Percentiles rank a stretch among this genome's conserved stretches.
Conservation (phyloP, 2,329 filamentous ascomycete species). For the Cordyceps javanica region DNA sequence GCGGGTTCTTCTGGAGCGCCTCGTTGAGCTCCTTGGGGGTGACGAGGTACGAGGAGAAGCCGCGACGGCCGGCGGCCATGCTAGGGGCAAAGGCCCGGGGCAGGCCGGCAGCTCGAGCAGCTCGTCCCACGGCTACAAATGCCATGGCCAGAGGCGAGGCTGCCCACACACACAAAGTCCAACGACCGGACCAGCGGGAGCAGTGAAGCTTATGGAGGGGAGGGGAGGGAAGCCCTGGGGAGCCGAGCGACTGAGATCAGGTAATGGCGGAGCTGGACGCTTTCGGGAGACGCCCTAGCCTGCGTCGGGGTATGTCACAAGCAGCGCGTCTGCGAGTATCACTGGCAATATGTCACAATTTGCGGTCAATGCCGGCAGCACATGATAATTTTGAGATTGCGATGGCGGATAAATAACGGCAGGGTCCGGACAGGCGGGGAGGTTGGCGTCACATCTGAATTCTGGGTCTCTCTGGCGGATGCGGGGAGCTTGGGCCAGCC, state of each 20-base stretch:
- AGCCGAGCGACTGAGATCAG: background rate
- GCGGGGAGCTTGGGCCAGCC: conserved; percentile 22
- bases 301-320: background rate
- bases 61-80: conserved; percentile 23
- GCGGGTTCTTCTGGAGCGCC: conserved; percentile 75
- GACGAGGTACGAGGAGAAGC: conserved; percentile 77
- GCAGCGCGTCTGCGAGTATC: background rate
- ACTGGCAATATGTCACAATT: background rate
- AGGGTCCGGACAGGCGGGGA: conserved; percentile 1
- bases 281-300: background rate
- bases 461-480: conserved; percentile 9
- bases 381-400: background rate
- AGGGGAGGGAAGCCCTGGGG: background rate
- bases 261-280: background rate
- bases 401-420: background rate
- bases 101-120: conserved; percentile 33
- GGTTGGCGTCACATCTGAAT: conserved; percentile 6
- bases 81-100: conserved; percentile 28
- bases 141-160: conserved; percentile 31
- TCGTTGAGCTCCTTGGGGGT: conserved; percentile 75
- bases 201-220: conserved; percentile 4
- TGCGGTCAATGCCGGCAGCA: background rate
- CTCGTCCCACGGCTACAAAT: conserved; percentile 36
- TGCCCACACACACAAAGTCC: background rate
- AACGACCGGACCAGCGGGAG: conserved; percentile 9